Conservation (phyloP, 495 filamentous ascomycete genomes). For the Endocarpon pusillum region DNA sequence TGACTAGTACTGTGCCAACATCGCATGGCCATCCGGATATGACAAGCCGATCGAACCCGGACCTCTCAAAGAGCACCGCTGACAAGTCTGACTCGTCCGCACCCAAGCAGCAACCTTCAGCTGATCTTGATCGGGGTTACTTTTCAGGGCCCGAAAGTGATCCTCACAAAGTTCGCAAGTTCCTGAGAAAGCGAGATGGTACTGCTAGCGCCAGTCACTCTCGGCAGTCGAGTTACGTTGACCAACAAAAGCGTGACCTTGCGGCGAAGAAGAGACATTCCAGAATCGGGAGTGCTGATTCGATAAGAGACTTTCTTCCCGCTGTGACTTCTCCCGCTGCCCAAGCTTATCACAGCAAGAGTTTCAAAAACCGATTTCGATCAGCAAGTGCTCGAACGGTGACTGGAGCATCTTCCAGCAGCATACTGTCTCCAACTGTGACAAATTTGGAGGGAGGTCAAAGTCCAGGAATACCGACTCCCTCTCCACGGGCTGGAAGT, state of each 20-base stretch:
- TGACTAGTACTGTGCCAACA: constrained; percentile 32
- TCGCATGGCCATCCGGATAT: too few relatives aligned
- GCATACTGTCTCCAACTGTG: constrained; percentile 25
- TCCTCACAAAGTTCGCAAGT: constrained; percentile 47
- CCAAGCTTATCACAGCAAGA: constrained; percentile 46
- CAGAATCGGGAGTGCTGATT: constrained; percentile 57
- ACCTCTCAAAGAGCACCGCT: constrained; percentile 2
- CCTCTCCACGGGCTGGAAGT: constrained; percentile 30
- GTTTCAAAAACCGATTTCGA: constrained; percentile 25
- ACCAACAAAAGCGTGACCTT: constrained; percentile 35
- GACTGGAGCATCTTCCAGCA: constrained; percentile 22
- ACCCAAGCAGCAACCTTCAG: constrained; percentile 15
- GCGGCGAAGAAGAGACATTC: constrained; percentile 54
- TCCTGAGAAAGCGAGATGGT: constrained; percentile 64
- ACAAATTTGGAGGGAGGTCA: constrained; percentile 46
- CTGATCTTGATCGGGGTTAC: constrained; percentile 76
- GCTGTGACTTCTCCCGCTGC: constrained; percentile 21
- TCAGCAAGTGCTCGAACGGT: constrained; percentile 27
- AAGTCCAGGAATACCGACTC: constrained; percentile 29
- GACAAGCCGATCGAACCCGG: constrained; percentile 6
- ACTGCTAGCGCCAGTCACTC: constrained; percentile 33
- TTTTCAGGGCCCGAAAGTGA: constrained; percentile 83
- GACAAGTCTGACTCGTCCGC: constrained; percentile 15
- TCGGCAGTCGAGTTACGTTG: constrained; percentile 52
- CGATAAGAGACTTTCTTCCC: constrained; percentile 27